Conservation (phyloP, 768 basidiomycete genomes). For the Hydnomerulius pinastri region DNA sequence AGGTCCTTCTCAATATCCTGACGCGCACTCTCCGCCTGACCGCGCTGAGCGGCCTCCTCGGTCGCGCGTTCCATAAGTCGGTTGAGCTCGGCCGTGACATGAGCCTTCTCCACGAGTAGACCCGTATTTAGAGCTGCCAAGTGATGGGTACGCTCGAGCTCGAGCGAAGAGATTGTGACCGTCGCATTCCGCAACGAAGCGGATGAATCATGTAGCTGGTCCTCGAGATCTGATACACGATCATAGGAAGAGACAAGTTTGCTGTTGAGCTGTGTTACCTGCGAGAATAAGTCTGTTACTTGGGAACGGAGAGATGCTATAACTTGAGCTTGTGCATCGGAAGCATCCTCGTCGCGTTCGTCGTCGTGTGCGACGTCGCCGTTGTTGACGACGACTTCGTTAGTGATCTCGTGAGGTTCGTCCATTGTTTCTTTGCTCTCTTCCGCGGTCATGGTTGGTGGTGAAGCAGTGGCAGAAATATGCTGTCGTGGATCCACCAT, state of each 20-base stretch:
- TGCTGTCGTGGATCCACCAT: too few species aligned
- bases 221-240: slow-evolving; percentile 90
- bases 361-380: slow-evolving; percentile 1
- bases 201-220: slow-evolving; percentile 72
- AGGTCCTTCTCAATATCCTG: slow-evolving; percentile 89
- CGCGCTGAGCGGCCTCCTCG: slow-evolving; percentile 89
- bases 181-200: slow-evolving; percentile 59
- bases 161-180: slow-evolving; percentile 74
- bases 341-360: slow-evolving; percentile 32
- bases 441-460: slow-evolving; percentile 12
- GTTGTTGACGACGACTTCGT: slow-evolving; percentile 3
- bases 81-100: slow-evolving; percentile 90
- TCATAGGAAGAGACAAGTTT: slow-evolving; percentile 94
- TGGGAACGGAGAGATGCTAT: slow-evolving; percentile 80
- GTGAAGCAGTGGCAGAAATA: neutral
- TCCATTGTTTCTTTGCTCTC: slow-evolving; percentile 16
- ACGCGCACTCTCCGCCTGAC: slow-evolving; percentile 85
- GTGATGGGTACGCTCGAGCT: slow-evolving; percentile 84
- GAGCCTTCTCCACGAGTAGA: slow-evolving; percentile 84
- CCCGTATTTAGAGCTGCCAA: slow-evolving; percentile 90
- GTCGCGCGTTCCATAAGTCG: slow-evolving; percentile 94
- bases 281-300: slow-evolving; percentile 83
- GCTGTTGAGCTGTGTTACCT: slow-evolving; percentile 86
- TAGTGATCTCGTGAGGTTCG: slow-evolving; percentile 4
- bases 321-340: slow-evolving; percentile 80